Evolutionary conservation across 2,329 filamentous ascomycete species (phyloP), one percentile per base, ranked within the genome.

Genomic region (Aspergillus costaricaensis): DNA sequence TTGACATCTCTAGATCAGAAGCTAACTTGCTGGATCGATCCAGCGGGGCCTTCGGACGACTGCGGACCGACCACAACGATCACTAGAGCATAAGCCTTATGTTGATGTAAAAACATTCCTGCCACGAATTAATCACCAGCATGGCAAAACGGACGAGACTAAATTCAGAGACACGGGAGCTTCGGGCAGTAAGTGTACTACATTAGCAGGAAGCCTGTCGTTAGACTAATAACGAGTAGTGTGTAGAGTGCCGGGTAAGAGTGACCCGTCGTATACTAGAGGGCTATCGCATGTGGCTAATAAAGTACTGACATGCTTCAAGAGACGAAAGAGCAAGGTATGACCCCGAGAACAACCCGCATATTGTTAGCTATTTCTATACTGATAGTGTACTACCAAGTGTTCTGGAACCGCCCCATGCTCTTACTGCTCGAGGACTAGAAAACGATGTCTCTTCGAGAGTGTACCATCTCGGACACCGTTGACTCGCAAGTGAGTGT

Each of bases 181-280:
- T 57, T n/a, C 55, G 55, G 5, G 55, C 44, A 36, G 55, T 57
- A 57, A 50, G 43, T 50, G n/a, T 9, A 90, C 19, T 6, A 21
- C 30, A 17, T 27, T 50, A 7, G 44, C 10, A 25, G 2, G 15
- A 10, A 2, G 47, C 81, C 23, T 27, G 44, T 8, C 44, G 27
- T 21, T 8, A 3, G 14, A 14, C 52, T 60, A 17, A 56, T 14
- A 7, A 10, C 12, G 17, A 12, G 49, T 27, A 65, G 62, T 61
- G 62, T 25, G 57, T 43, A n/a, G 60, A 62, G 48, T 62, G 58
- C 43, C 36, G 60, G 55, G 60, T 62, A 58, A 58, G 53, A 43
- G 44, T 41, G 23, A 32, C 2, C 49, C 57, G 7, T 36, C 3
- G 7, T 15, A 21, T 36, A 23, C 15, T n/a, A 27, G 15, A 49